phyloP scores from a whole-genome alignment of 2,329 filamentous ascomycete species.

The Talaromyces verruculosus region DNA sequence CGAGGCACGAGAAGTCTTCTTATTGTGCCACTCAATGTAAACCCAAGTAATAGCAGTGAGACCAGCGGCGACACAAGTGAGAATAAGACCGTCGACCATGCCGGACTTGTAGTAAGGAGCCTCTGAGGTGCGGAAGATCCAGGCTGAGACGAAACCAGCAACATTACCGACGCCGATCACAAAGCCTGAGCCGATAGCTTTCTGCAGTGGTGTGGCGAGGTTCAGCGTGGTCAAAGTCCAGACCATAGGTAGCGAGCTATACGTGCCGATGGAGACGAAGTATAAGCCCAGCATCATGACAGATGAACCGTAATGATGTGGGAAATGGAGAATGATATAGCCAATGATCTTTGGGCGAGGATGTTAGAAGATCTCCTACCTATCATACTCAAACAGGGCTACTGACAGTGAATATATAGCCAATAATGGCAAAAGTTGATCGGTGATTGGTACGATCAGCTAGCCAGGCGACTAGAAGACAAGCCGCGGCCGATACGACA shows the following conservation, averaged over 20 bases:
- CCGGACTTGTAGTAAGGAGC: constrained; percentile 4
- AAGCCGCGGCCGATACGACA: constrained; percentile 5
- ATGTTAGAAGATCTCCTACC: neutral
- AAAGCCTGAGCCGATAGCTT: constrained; percentile 11
- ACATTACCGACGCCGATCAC: constrained; percentile 10
- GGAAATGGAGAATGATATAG: constrained; percentile 7
- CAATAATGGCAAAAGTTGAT: constrained; percentile 7
- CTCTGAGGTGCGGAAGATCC: constrained; percentile 10
- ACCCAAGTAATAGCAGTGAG: constrained; percentile 4
- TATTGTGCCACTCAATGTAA: constrained; percentile 14
- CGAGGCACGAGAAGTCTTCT: neutral
- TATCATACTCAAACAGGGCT: neutral
- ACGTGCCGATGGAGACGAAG: constrained; percentile 13
- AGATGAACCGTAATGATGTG: neutral
- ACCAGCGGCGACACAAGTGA: constrained; percentile 2
- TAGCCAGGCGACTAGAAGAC: constrained; percentile 8
- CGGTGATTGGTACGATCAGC: constrained; percentile 10
- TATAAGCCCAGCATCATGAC: constrained; percentile 11
- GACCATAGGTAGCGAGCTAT: constrained; percentile 11
- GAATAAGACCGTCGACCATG: constrained; percentile 10
- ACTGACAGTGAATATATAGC: constrained; percentile 5
- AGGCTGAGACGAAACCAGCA: constrained; percentile 7
- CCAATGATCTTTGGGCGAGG: neutral
- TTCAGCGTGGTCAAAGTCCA: constrained; percentile 13
- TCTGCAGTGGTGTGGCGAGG: constrained; percentile 8